Evolutionary conservation across 169 alveolate species (phyloP).

Genomic region (Cyclospora cayetanensis): DNA sequence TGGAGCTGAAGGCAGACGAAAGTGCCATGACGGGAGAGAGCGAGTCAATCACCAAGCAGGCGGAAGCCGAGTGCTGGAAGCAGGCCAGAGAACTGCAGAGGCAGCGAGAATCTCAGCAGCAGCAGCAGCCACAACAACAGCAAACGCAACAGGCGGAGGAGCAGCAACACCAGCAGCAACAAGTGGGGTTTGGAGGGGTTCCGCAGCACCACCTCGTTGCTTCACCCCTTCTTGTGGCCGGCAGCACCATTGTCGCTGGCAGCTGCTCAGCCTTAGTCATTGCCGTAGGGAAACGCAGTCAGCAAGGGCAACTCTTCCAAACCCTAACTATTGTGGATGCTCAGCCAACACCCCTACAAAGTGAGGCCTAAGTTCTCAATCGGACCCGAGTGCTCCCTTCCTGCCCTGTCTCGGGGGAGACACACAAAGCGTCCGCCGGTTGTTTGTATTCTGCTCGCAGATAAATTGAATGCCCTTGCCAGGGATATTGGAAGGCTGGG

Average conservation of each 20-base stretch:
- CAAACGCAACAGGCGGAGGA: not conserved
- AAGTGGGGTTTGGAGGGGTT: not conserved
- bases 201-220: slow-evolving; percentile 72
- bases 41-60: slow-evolving; percentile 80
- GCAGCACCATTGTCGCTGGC: slow-evolving; percentile 86
- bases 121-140: slow-evolving; percentile 23
- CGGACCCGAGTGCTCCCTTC: too few relatives aligned
- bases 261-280: slow-evolving; percentile 82
- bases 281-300: slow-evolving; percentile 85
- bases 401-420: not conserved
- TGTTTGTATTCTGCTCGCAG: not conserved
- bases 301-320: slow-evolving; percentile 79
- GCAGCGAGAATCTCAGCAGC: not conserved
- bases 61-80: slow-evolving; percentile 72
- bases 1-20: slow-evolving; percentile 85
- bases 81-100: slow-evolving; percentile 34
- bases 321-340: slow-evolving; percentile 81
- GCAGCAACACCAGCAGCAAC: not conserved
- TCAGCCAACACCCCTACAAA: slow-evolving; percentile 84
- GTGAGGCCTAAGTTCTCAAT: slow-evolving; percentile 7
- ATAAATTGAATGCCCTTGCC: slow-evolving; percentile 85
- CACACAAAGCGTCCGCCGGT: not conserved
- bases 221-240: slow-evolving; percentile 84
- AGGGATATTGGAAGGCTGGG: slow-evolving; percentile 83
- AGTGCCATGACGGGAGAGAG: slow-evolving; percentile 89